Evolutionary conservation across 176 grass and related monocot species (phyloP).

Genomic region (Aegilops speltoides): DNA sequence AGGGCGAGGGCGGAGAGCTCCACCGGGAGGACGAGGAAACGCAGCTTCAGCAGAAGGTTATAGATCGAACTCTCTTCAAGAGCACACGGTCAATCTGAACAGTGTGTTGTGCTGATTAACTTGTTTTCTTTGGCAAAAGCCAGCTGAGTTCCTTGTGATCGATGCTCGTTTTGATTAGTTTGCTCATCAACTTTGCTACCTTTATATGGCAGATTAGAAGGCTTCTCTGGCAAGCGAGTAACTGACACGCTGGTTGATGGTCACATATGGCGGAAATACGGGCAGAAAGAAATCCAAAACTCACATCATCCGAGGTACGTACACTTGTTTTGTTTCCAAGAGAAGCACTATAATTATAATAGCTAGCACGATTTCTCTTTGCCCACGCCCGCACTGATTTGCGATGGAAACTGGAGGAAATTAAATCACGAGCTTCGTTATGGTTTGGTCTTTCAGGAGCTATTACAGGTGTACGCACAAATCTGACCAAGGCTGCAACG

Average conservation of each 20-base stretch:
- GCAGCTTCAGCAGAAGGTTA: constrained; percentile 50
- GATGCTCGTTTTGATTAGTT: background rate
- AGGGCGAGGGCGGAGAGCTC: constrained; percentile 23
- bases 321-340: background rate
- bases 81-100: background rate
- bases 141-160: background rate
- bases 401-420: background rate
- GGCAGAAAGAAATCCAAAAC: constrained; percentile 73
- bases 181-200: background rate
- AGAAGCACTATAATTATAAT: background rate
- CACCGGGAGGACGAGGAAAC: constrained; percentile 34
- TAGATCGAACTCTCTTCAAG: background rate
- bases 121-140: background rate
- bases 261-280: constrained; percentile 81
- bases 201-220: constrained; percentile 40
- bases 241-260: constrained; percentile 45
- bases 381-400: background rate
- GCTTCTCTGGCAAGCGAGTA: constrained; percentile 11
- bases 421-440: background rate
- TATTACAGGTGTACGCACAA: constrained; percentile 91
- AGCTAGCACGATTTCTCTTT: background rate
- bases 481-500: constrained; percentile 50
- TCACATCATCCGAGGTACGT: constrained; percentile 38
- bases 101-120: background rate
- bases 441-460: constrained; percentile 44